A percentile compares a stretch with the other conserved stretches of the same genome.
These are phyloP conservation scores for Lactarius psammicola DNA, from an alignment of 768 basidiomycete genomes.

Conservation along the genomic window DNA sequence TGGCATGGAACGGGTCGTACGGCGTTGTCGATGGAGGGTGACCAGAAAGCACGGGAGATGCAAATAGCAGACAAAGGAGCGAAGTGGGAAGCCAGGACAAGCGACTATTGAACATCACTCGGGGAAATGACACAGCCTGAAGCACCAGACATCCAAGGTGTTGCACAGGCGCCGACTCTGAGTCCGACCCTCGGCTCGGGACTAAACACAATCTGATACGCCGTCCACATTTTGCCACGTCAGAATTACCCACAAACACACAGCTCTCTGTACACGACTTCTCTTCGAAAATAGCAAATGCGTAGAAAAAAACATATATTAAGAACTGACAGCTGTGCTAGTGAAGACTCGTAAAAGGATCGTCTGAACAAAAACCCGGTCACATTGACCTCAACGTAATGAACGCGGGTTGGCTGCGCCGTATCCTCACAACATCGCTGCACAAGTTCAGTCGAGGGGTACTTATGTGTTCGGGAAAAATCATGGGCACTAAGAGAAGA, in stretches of 20 bases:
- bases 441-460: neutral
- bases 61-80: slow-evolving; percentile 22
- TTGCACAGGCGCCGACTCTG: neutral
- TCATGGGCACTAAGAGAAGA: slow-evolving; percentile 21
- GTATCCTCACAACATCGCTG: neutral
- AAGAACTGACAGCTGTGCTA: slow-evolving; percentile 8
- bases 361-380: slow-evolving; percentile 5
- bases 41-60: slow-evolving; percentile 38
- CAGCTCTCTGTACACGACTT: neutral
- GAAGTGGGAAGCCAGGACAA: slow-evolving; percentile 13
- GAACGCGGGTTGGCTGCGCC: neutral
- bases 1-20: slow-evolving; percentile 62
- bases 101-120: slow-evolving; percentile 15
- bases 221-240: slow-evolving; percentile 4
- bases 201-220: too few species aligned
- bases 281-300: neutral
- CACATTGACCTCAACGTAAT: slow-evolving; percentile 4
- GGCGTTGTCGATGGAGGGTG: slow-evolving; percentile 37
- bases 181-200: neutral
- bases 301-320: slow-evolving; percentile 14
- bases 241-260: neutral
- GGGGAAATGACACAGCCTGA: neutral
- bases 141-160: neutral
- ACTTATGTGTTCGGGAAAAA: neutral
- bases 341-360: neutral